These are phyloP conservation scores for Eucalyptus pauciflora DNA, from an alignment of 345 rosid genomes.

Conservation along the genomic window DNA sequence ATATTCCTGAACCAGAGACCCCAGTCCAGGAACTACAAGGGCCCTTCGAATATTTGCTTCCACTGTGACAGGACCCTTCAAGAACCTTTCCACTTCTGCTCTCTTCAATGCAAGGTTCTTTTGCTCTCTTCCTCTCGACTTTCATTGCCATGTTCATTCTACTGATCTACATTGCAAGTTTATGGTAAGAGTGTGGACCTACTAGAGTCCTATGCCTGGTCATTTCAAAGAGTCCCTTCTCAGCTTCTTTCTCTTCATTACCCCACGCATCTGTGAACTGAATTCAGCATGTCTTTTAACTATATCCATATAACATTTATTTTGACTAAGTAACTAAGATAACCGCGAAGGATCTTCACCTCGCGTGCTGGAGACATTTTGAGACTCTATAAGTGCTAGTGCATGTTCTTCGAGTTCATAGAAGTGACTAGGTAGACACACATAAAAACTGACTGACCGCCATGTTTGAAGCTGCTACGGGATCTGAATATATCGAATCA, in stretches of 20 bases:
- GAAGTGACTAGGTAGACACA: not conserved
- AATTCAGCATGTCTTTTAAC: not conserved
- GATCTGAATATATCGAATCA: not conserved
- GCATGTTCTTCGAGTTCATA: not conserved
- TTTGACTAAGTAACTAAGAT: not conserved
- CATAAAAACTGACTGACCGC: not conserved
- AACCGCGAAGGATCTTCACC: not conserved
- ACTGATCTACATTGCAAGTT: not conserved
- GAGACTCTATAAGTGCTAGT: not conserved
- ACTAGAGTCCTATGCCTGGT: not conserved
- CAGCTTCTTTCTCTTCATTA: not conserved
- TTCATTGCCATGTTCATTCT: not conserved
- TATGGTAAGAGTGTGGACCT: not conserved
- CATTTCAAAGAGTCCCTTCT: not conserved
- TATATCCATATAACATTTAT: not conserved
- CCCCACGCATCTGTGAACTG: not conserved
- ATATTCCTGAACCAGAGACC: constrained; percentile 89
- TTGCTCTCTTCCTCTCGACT: not conserved
- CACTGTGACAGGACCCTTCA: constrained; percentile 93
- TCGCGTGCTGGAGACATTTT: not conserved
- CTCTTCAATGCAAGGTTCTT: constrained; percentile 90
- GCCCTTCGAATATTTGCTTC: constrained; percentile 69
- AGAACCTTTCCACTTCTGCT: constrained; percentile 84
- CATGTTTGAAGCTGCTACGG: not conserved
- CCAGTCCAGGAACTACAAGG: constrained; percentile 71